Percentiles rank a stretch among this genome's conserved stretches.
These are phyloP conservation scores for Pyrenochaeta sp. DNA, from an alignment of 2,329 filamentous ascomycete species.

Conservation along the genomic window DNA sequence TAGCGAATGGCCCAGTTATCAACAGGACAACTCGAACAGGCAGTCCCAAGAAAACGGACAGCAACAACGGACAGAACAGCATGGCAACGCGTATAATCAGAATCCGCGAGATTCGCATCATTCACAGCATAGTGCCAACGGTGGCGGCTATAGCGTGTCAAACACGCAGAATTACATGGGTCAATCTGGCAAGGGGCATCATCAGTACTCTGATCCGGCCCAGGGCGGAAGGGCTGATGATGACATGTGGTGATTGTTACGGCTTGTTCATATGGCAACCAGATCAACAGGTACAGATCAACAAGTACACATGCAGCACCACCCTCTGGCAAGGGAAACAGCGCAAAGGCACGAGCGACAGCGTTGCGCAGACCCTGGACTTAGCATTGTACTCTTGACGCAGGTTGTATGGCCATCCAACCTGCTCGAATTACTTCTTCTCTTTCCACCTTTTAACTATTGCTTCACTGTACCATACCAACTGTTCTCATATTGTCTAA, in stretches of 20 bases:
- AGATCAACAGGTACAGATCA: too few relatives aligned
- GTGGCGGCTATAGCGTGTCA: slow-evolving; percentile 48
- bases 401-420: not conserved
- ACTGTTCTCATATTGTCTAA: not conserved
- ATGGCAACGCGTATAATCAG: slow-evolving; percentile 25
- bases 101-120: slow-evolving; percentile 44
- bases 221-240: slow-evolving; percentile 42
- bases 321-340: too few relatives aligned
- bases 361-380: too few relatives aligned
- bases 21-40: slow-evolving; percentile 18
- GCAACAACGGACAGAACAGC: slow-evolving; percentile 14
- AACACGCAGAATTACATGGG: slow-evolving; percentile 49
- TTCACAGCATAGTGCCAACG: slow-evolving; percentile 37
- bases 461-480: not conserved
- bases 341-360: too few relatives aligned
- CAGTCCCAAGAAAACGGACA: slow-evolving; percentile 22
- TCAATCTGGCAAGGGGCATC: slow-evolving; percentile 34
- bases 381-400: not conserved
- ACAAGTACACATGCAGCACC: too few relatives aligned
- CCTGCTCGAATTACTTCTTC: not conserved
- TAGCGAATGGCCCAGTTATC: slow-evolving; percentile 32
- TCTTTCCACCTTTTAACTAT: not conserved
- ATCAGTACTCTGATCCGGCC: slow-evolving; percentile 41
- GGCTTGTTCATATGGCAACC: too few relatives aligned
- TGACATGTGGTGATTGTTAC: slow-evolving; percentile 48